Conservation (phyloP, 179 eudicot species). For the Pouteria campechiana region DNA sequence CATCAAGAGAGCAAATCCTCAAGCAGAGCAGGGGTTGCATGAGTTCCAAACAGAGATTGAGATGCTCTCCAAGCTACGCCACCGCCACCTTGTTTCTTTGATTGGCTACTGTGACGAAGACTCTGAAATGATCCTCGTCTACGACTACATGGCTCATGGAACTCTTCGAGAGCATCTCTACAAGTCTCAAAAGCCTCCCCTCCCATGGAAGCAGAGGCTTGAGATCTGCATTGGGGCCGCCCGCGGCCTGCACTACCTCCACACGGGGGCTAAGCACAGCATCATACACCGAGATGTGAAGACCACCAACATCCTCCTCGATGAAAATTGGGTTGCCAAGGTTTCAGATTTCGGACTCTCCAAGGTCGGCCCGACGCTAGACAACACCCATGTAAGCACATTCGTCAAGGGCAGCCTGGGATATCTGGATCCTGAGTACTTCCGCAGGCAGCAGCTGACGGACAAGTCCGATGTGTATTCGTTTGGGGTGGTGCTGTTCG, state of each 20-base stretch:
- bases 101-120: constrained; percentile 22
- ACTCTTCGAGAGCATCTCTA: constrained; percentile 24
- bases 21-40: constrained; percentile 15
- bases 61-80: constrained; percentile 18
- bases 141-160: constrained; percentile 21
- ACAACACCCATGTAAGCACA: constrained; percentile 13
- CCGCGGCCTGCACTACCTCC: constrained; percentile 21
- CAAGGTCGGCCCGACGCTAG: constrained; percentile 9
- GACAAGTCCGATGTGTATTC: too few species aligned
- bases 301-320: constrained; percentile 20
- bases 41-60: constrained; percentile 23
- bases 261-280: constrained; percentile 10
- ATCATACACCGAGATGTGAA: constrained; percentile 29
- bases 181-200: constrained; percentile 9
- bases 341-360: constrained; percentile 30
- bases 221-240: constrained; percentile 25
- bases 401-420: too few species aligned
- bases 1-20: constrained; percentile 14
- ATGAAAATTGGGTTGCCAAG: constrained; percentile 21
- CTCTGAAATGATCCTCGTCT: constrained; percentile 23
- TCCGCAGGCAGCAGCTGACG: too few species aligned
- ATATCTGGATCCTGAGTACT: too few species aligned
- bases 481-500: too few species aligned
- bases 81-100: constrained; percentile 19
- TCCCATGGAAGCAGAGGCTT: constrained; percentile 22